phyloP scores from a whole-genome alignment of 2,329 filamentous ascomycete genomes.

The Apiospora hydei region DNA sequence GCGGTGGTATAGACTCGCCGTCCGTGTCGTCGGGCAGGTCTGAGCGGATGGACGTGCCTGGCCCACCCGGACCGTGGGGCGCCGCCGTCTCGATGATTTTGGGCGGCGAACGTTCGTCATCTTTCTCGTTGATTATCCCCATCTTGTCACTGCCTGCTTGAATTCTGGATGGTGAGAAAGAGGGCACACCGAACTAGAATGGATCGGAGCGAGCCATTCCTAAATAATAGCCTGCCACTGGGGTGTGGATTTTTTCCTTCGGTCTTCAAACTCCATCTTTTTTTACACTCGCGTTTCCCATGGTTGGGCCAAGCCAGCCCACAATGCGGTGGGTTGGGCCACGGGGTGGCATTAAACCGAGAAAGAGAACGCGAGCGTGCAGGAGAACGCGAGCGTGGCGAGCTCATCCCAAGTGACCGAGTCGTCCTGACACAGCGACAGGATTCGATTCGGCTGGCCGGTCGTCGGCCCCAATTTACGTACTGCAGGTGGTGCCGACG shows the following conservation, averaged over 20 bases:
- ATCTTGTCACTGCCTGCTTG: background rate
- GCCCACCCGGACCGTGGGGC: background rate
- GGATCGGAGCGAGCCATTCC: background rate
- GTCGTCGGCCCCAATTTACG: slow-evolving; percentile 19
- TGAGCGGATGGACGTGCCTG: background rate
- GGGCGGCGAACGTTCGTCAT: background rate
- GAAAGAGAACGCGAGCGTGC: background rate
- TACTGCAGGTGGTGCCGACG: slow-evolving; percentile 12
- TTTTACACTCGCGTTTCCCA: background rate
- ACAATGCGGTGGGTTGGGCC: slow-evolving; percentile 12
- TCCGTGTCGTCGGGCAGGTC: background rate
- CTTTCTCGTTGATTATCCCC: slow-evolving; percentile 6
- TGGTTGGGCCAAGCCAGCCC: slow-evolving; percentile 1
- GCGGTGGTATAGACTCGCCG: background rate
- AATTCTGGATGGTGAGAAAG: background rate
- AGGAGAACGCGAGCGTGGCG: slow-evolving; percentile 4
- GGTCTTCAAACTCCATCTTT: slow-evolving; percentile 9
- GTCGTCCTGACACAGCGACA: background rate
- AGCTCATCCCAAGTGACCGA: background rate
- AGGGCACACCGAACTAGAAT: background rate
- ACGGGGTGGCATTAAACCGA: slow-evolving; percentile 21
- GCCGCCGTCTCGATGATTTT: background rate
- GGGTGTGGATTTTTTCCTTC: background rate
- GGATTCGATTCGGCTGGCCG: background rate
- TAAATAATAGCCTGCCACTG: background rate